Conservation (phyloP, 2,329 filamentous ascomycete species). For the Colletotrichum gloeosporioides region DNA sequence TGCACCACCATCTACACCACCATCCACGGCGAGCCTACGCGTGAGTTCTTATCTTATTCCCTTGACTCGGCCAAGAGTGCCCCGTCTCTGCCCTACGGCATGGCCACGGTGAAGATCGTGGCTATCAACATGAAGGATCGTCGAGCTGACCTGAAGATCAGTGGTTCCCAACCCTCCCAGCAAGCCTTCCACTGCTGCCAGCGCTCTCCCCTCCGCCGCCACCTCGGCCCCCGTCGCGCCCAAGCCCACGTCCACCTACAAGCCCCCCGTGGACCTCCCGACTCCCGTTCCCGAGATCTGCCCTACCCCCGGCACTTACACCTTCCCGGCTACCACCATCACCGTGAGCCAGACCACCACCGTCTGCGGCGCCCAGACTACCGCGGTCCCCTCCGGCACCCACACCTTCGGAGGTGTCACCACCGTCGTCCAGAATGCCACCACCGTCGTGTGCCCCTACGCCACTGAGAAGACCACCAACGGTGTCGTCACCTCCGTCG, state of each 20-base stretch:
- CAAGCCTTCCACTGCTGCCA: constrained; percentile 26
- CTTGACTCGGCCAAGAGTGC: not conserved
- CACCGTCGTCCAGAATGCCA: constrained; percentile 69
- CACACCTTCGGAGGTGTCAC: constrained; percentile 77
- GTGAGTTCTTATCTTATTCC: constrained; percentile 49
- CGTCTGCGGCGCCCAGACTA: constrained; percentile 68
- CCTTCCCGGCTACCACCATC: constrained; percentile 75
- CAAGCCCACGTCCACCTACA: constrained; percentile 41
- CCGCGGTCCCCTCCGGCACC: constrained; percentile 65
- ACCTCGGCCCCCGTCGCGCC: constrained; percentile 28
- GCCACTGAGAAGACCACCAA: constrained; percentile 66
- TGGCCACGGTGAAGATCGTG: not conserved
- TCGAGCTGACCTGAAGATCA: constrained; percentile 19
- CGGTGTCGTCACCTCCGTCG: constrained; percentile 69
- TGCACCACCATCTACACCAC: constrained; percentile 80
- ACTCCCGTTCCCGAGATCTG: constrained; percentile 59
- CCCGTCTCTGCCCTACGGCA: not conserved
- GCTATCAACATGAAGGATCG: not conserved
- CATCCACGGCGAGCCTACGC: constrained; percentile 68
- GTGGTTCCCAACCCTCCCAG: constrained; percentile 45
- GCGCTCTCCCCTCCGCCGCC: constrained; percentile 11
- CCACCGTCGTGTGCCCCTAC: constrained; percentile 73
- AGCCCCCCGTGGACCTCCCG: constrained; percentile 52
- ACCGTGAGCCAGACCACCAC: constrained; percentile 71
- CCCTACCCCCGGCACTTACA: constrained; percentile 75